Base-by-base conservation (phyloP, 2,329 filamentous ascomycete genomes). In the Stromatinia cepivora region DNA sequence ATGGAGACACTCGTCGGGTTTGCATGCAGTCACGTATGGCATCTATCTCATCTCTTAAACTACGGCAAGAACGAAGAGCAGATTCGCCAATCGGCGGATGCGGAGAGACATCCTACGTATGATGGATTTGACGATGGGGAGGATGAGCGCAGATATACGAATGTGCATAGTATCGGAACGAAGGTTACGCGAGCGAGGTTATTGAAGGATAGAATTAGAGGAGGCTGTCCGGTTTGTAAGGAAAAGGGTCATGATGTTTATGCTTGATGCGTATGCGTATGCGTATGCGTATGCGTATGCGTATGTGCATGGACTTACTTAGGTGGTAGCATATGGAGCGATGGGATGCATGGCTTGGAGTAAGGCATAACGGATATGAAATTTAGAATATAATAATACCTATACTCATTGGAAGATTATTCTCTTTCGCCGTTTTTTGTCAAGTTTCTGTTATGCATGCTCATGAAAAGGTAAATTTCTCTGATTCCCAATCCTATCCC, bases 111-210 rank as follows among this genome's bases (percentile, higher is more conserved):
- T 36, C 77, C 79, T 8, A 86, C 75, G 15, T 75, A 75, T 45
- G 77, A 75, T 3, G 53, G 63, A 17, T 72, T 74, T 11, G 79
- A 80, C 20, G 80, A 81, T 36, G 72, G 85, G 66, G 81, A 89
- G 39, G 79, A 81, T 53, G 81, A 83, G 48, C 81, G 80, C 22
- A 78, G 80, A 15, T 76, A 75, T 72, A 78, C 81, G 22, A 79
- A 79, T 68, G 84, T 86, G 10, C 84, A 90, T 69, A 92, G 90
- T 66, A 88, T 98, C 9, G 92, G 92, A 0, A 88, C 90, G 42
- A 97, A 97, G 80, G 93, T 97, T 39, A 95, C 92, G 72, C 92
- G 93, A 77, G 93, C 94, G 52, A 86, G 93, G 72, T 79, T 97
- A 67, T 80, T 97, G 70, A 85, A 89, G 73, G 91, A 94, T 75